Percentiles rank a stretch among this genome's conserved stretches.
These are phyloP conservation scores for Mariannaea sp. DNA, from an alignment of 2,329 filamentous ascomycete species.

Conservation along the genomic window DNA sequence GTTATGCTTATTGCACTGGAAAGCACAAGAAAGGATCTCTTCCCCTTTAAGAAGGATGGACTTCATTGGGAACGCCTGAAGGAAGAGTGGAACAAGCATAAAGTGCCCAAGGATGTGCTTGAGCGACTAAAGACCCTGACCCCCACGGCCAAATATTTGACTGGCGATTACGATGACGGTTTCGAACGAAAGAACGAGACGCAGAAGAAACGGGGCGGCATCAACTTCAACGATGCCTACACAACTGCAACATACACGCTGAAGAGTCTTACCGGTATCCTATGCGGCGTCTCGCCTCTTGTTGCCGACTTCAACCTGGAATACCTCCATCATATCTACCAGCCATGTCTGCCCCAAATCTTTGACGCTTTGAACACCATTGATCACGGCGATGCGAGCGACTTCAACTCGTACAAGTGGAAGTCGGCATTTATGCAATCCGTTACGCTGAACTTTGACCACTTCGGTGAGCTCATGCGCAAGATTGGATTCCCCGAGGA, in stretches of 20 bases:
- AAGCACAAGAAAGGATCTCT: slow-evolving; percentile 49
- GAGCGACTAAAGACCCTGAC: slow-evolving; percentile 33
- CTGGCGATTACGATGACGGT: slow-evolving; percentile 44
- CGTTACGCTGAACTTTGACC: slow-evolving; percentile 42
- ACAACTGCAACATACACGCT: slow-evolving; percentile 51
- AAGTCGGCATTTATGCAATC: slow-evolving; percentile 43
- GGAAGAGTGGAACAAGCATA: slow-evolving; percentile 35
- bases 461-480: slow-evolving; percentile 40
- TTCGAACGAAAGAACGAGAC: slow-evolving; percentile 34
- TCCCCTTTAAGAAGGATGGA: slow-evolving; percentile 47
- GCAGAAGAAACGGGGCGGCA: slow-evolving; percentile 42
- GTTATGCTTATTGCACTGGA: slow-evolving; percentile 48
- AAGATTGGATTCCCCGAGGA: slow-evolving; percentile 39
- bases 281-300: slow-evolving; percentile 49
- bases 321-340: slow-evolving; percentile 48
- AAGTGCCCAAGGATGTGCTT: slow-evolving; percentile 38
- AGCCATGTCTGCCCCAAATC: slow-evolving; percentile 50
- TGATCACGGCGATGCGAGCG: slow-evolving; percentile 14
- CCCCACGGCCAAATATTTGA: slow-evolving; percentile 40
- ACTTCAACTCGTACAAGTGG: slow-evolving; percentile 36
- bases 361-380: slow-evolving; percentile 42
- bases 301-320: slow-evolving; percentile 51
- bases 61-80: slow-evolving; percentile 41
- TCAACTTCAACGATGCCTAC: slow-evolving; percentile 48
- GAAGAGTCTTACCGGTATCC: slow-evolving; percentile 48